Evolutionary conservation across 176 grass and related monocot genomes (phyloP), one percentile per base, ranked within the genome.

Genomic region (Avena insularis): DNA sequence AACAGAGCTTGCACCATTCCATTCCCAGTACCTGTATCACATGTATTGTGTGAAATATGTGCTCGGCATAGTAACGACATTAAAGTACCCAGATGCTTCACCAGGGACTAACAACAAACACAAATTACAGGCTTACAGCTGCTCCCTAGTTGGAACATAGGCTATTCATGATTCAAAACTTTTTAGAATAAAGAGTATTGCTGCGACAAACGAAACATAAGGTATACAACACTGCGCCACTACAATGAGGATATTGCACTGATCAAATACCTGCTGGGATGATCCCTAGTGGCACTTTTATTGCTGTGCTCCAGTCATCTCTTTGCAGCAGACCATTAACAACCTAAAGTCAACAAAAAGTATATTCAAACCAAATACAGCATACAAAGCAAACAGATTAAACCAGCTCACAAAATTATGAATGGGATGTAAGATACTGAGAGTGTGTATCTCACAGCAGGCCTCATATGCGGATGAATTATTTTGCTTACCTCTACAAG

Each of bases 251-350:
- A 51, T 71, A 25, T 50, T 64, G 47, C 33, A 64, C 19, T 71
- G 11, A 81, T 82, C 48, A 56, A 27, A 29, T 88, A 96, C 97
- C 97, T 93, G 97, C 92, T 23, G 97, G 97, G 76, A 99, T 90
- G 78, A 99, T 93, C 50, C 97, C 97, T 79, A 99, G 87, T 77
- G 97, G 97, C 56, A 97, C 63, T 91, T 99, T 93, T 85, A 99
- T 99, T 83, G 92, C 97, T 77, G 77, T 93, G 17, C 90, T 77
- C 97, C 97, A 99, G 69, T 99, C 94, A 77, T 97, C 86, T 81
- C 97, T 97, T 89, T 92, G 90, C 72, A 99, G 87, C 27, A 99
- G 84, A 47, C 97, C 97, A 92, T 99, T 99, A 81, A 99, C 90
- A 57, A 99, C 94, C 97, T 99, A 88, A 53, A 88, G 3, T 46